Conservation (phyloP, 202 grass and related monocot species). For the Eragrostis tef region DNA sequence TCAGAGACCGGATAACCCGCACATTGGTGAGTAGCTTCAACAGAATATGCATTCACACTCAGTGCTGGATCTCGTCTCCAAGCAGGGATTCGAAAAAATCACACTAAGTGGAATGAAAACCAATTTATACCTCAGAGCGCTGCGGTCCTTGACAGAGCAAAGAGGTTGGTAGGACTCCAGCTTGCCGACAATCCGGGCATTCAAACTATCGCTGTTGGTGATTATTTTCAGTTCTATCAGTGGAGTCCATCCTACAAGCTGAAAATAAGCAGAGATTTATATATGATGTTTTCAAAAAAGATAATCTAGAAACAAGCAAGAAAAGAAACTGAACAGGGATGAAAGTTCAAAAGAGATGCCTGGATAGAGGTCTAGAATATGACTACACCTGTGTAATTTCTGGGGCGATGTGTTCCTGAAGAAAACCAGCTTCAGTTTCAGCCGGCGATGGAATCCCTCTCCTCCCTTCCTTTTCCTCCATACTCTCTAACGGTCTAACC, state of each 20-base stretch:
- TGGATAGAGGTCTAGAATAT: background rate
- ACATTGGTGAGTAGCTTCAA: background rate
- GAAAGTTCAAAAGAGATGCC: background rate
- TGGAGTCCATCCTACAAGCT: conserved; percentile 91
- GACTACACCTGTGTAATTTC: conserved; percentile 36
- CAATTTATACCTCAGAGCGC: conserved; percentile 68
- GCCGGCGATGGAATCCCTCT: conserved; percentile 24
- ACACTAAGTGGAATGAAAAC: background rate
- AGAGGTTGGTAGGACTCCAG: conserved; percentile 84
- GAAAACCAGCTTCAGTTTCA: conserved; percentile 3
- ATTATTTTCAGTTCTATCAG: conserved; percentile 75
- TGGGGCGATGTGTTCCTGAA: conserved; percentile 55
- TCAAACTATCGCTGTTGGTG: conserved; percentile 59
- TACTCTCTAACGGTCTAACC: background rate
- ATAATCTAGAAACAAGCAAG: background rate
- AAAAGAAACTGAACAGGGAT: too few species aligned
- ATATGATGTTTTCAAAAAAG: background rate
- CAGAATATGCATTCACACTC: background rate
- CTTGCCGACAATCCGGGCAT: conserved; percentile 73
- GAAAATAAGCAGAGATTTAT: conserved; percentile 31
- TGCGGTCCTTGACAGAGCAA: conserved; percentile 79
- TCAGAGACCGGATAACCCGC: background rate
- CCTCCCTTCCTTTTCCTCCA: conserved; percentile 44
- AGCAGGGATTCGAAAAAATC: background rate
- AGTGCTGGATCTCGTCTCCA: background rate